Evolutionary conservation across 306 rosid genomes (phyloP).

Genomic region (Malus orientalis): DNA sequence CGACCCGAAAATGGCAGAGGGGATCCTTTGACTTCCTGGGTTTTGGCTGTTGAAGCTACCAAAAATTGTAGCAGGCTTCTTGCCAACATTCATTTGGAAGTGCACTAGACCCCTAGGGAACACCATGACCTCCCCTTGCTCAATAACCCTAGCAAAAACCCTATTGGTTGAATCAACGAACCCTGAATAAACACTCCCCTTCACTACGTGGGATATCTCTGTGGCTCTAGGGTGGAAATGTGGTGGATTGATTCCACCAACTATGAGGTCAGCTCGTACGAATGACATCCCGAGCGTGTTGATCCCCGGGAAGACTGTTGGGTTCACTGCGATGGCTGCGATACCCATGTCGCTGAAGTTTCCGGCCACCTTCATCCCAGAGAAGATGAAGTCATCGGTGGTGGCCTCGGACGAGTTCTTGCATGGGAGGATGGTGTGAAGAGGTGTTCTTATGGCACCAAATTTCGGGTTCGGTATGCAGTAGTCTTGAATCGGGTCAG

Average conservation of each 20-base stretch:
- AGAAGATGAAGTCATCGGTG: constrained; percentile 62
- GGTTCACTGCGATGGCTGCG: constrained; percentile 47
- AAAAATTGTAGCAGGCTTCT: constrained; percentile 50
- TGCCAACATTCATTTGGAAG: constrained; percentile 85
- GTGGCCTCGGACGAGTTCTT: constrained; percentile 64
- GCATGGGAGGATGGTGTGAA: constrained; percentile 48
- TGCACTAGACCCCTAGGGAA: constrained; percentile 79
- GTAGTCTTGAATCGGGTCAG: constrained; percentile 87
- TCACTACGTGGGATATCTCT: constrained; percentile 55
- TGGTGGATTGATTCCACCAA: constrained; percentile 75
- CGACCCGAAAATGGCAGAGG: constrained; percentile 75
- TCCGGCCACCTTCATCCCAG: constrained; percentile 42
- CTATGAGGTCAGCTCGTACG: constrained; percentile 56
- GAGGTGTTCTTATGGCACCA: constrained; percentile 25
- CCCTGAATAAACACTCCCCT: constrained; percentile 70
- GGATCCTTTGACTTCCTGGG: constrained; percentile 70
- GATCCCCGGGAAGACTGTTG: constrained; percentile 57
- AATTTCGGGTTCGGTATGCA: constrained; percentile 65
- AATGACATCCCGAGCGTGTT: constrained; percentile 91
- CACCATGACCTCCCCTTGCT: constrained; percentile 84
- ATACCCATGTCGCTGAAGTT: constrained; percentile 59
- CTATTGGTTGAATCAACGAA: constrained; percentile 72
- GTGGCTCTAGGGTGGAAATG: constrained; percentile 93
- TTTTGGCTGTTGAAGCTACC: constrained; percentile 90
- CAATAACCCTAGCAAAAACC: constrained; percentile 53